A percentile compares a stretch with the other conserved stretches of the same genome.
These are phyloP conservation scores for Camelina laxa DNA, from an alignment of 345 rosid species.

Conservation along the genomic window DNA sequence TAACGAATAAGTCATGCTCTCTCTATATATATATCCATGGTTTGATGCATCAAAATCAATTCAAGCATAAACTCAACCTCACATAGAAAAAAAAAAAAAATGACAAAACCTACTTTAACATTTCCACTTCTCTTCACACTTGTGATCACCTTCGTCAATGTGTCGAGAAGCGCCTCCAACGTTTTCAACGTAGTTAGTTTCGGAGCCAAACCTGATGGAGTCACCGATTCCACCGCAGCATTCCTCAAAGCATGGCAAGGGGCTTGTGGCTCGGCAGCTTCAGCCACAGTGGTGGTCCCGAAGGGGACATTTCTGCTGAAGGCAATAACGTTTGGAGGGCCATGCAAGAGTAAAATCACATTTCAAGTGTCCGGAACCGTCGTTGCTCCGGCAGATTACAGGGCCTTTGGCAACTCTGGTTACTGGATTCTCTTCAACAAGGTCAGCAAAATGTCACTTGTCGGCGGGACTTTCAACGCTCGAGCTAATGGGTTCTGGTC, in stretches of 20 bases:
- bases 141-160: background rate
- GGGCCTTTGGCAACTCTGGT: conserved; percentile 47
- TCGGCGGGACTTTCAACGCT: conserved; percentile 61
- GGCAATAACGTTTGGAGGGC: conserved; percentile 54
- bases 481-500: conserved; percentile 59
- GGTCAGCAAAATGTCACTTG: conserved; percentile 49
- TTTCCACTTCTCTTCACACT: conserved; percentile 26
- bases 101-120: conserved; percentile 19
- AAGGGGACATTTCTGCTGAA: conserved; percentile 54
- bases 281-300: conserved; percentile 54
- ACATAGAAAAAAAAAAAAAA: conserved; percentile 14
- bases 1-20: background rate
- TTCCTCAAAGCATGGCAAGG: conserved; percentile 62
- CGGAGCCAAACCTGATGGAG: conserved; percentile 65
- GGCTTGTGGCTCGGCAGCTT: conserved; percentile 53
- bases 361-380: conserved; percentile 54
- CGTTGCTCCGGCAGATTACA: conserved; percentile 60
- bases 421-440: conserved; percentile 58
- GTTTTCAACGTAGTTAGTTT: conserved; percentile 53
- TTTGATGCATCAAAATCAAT: conserved; percentile 9
- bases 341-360: conserved; percentile 58
- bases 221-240: conserved; percentile 55
- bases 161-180: conserved; percentile 34
- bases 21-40: conserved; percentile 23
- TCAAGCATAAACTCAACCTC: conserved; percentile 25